Base-by-base conservation (phyloP, 306 rosid genomes). In the Prinsepia uniflora region DNA sequence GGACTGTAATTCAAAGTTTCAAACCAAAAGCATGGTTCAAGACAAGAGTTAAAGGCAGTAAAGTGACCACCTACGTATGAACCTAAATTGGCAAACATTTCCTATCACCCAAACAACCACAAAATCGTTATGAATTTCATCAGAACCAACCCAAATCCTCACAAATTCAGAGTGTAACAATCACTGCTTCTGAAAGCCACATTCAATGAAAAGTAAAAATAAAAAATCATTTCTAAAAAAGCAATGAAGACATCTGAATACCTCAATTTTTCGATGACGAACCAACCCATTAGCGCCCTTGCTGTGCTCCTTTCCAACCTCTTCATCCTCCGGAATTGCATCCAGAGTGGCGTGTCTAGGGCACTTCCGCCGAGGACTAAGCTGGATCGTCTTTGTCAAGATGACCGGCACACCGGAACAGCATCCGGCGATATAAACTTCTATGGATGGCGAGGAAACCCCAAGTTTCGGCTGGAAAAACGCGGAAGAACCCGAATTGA, bases 281-380 rank as follows among this genome's bases (percentile, higher is more conserved):
- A 83, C 40, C 49, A 84, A 76, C 1, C 80, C 91, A 18, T 82
- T 73, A 62, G 67, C 36, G 62, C 11, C 62, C 73, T 72, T 71
- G 20, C 54, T 15, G 4, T 24, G 30, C 30, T 83, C 92, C 85
- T 89, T 89, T 58, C 76, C 88, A 69, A 85, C 69, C 63, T 89
- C 97, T 64, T 89, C 96, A 54, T 89, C 94, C 80, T 92, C 97
- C 8, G 97, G 97, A 80, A 92, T 92, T 2, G 90, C 96, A 71
- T 92, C 96, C 15, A 92, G 82, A 49, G 62, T 77, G 49, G 74
- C 62, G n/a, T 86, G 96, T 20, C 86, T 75, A 1, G 82, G 59
- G 34, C 76, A 72, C 73, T 87, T 89, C 87, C 94, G 71, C 78
- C 86, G 71, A 0, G 94, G 96, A 68, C 90, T 89, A 78, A 89